Conservation (phyloP, 257 asterid genomes). For the Nicotiana undulata region DNA sequence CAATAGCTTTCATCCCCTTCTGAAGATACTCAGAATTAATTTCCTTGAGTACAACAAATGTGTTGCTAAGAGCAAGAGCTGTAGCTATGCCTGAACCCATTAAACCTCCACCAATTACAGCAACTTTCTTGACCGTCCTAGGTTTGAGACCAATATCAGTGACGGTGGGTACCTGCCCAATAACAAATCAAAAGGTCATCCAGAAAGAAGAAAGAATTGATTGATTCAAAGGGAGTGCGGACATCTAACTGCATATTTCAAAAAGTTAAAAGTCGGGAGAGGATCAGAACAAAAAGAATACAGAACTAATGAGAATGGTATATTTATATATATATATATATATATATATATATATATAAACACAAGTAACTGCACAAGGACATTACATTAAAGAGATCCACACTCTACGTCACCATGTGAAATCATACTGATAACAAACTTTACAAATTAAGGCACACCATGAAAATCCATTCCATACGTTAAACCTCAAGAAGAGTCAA, state of each 20-base stretch:
- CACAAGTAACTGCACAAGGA: background rate
- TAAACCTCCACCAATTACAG: conserved; percentile 94
- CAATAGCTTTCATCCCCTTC: conserved; percentile 72
- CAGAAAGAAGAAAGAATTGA: background rate
- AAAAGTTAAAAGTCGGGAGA: background rate
- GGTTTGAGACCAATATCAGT: conserved; percentile 92
- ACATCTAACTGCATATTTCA: background rate
- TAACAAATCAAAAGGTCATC: background rate
- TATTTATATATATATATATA: too few species aligned
- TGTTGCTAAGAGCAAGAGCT: conserved; percentile 57
- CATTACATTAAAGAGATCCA: background rate
- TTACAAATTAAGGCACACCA: background rate
- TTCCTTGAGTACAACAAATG: conserved; percentile 75
- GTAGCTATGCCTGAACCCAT: conserved; percentile 99
- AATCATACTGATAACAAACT: background rate
- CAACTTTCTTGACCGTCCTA: conserved; percentile 69
- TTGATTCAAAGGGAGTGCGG: background rate
- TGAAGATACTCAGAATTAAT: conserved; percentile 76
- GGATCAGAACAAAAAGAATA: background rate
- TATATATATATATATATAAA: too few species aligned
- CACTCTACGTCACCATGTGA: background rate
- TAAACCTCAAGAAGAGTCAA: background rate
- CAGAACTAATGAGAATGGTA: background rate
- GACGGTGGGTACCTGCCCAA: conserved; percentile 64
- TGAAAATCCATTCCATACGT: background rate